phyloP scores from a whole-genome alignment of 2,329 filamentous ascomycete genomes.

The Lasiodiplodia citricola region DNA sequence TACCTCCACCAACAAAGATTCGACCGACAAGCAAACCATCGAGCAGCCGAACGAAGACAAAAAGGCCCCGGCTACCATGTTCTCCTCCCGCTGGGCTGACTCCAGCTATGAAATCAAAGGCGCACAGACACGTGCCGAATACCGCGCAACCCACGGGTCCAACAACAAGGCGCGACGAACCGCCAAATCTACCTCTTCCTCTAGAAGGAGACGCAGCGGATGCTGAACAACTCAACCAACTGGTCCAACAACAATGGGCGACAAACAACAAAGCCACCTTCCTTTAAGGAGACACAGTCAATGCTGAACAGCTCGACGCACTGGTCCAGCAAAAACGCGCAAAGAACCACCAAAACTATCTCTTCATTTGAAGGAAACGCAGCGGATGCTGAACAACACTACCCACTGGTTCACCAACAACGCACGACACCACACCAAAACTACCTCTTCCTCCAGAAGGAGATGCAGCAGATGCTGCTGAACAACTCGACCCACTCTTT shows the following conservation, averaged over 20 bases:
- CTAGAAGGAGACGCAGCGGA: no score
- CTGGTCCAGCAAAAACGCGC: background rate
- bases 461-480: no score
- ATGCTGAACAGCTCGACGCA: background rate
- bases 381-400: background rate
- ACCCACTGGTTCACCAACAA: background rate
- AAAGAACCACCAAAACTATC: background rate
- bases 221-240: background rate
- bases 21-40: background rate
- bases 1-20: background rate
- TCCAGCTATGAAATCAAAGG: background rate
- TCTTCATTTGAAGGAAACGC: no score
- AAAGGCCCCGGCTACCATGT: background rate
- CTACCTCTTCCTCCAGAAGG: no score
- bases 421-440: background rate
- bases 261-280: background rate
- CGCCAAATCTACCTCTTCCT: background rate
- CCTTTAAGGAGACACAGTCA: no score
- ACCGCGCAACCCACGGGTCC: background rate
- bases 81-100: conserved; percentile 6
- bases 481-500: background rate
- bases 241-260: background rate
- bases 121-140: background rate
- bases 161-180: background rate
- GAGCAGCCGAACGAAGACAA: background rate